These are phyloP conservation scores for Colletotrichum sp. DNA, from an alignment of 2,329 filamentous ascomycete species.

Conservation along the genomic window DNA sequence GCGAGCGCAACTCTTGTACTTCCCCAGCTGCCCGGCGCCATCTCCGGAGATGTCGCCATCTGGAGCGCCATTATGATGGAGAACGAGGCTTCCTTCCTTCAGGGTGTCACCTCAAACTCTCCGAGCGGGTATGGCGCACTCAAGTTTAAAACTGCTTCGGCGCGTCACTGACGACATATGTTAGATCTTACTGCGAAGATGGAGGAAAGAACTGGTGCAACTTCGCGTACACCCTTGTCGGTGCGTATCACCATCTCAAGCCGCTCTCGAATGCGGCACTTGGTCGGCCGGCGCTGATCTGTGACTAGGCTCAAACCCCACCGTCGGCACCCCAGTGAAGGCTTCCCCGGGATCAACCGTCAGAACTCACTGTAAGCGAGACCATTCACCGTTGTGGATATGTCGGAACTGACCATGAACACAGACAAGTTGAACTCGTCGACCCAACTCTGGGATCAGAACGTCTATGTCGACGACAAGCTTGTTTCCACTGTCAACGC, in stretches of 20 bases:
- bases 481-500: neutral
- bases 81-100: neutral
- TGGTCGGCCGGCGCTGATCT: neutral
- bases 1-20: neutral
- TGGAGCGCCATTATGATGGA: slow-evolving; percentile 12
- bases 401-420: neutral
- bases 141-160: accelerated
- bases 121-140: neutral
- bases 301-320: neutral
- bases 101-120: slow-evolving; percentile 2
- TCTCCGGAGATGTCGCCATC: neutral
- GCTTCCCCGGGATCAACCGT: neutral
- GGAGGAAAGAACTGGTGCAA: slow-evolving; percentile 3
- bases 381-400: neutral
- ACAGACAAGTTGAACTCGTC: neutral
- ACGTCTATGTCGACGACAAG: neutral
- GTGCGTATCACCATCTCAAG: neutral
- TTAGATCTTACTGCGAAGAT: neutral
- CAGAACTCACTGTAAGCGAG: neutral
- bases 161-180: neutral
- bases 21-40: neutral
- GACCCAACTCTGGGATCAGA: neutral
- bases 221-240: neutral
- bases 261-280: neutral
- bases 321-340: neutral